Evolutionary conservation across 139 green algal genomes (phyloP), one percentile per base, ranked within the genome.

Genomic region (Zygnema circumcarinatum): DNA sequence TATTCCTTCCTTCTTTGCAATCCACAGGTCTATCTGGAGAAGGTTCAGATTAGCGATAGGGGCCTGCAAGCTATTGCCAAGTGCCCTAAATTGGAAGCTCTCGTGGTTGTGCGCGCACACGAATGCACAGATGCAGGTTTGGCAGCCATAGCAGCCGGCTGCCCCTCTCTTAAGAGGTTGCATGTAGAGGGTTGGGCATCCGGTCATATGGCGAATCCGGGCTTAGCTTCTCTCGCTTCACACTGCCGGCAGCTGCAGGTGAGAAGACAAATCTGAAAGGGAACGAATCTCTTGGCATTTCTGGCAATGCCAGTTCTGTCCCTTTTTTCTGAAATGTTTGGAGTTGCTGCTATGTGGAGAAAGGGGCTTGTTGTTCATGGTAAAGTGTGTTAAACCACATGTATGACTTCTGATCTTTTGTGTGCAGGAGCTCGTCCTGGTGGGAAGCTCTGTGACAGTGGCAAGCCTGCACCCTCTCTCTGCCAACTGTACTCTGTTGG

Each of bases 91-190:
- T 74, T 87, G 67, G 81, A 87, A 25, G 67, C 81, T 32, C 81
- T 87, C 11, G 81, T 87, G 32, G 81, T 87, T 20, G 67, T 87
- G 0, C 31, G 38, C 0, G 36, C 81, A 0, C 22, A 53, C 22
- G 81, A 87, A 38, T 87, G 81, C 81, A 87, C 67, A 38, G 81
- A 87, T 83, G 81, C 16, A 7, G 81, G 81, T 1, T 31, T 87
- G 32, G 56, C 38, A 39, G 67, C 81, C 36, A 36, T 87, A 38
- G 81, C 81, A 16, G 38, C 21, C 21, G 81, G 81, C 32, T 87
- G 81, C 35, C 36, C 81, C 21, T 33, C 22, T 40, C 36, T 87
- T 1, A 42, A 52, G 67, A 42, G 81, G 56, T 25, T 87, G 1
- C 81, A 87, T 52, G 38, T 87, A 1, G 81, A 87, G 3, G 81